These are phyloP conservation scores for Termitomyces sp. DNA, from an alignment of 768 basidiomycete genomes.

Conservation along the genomic window DNA sequence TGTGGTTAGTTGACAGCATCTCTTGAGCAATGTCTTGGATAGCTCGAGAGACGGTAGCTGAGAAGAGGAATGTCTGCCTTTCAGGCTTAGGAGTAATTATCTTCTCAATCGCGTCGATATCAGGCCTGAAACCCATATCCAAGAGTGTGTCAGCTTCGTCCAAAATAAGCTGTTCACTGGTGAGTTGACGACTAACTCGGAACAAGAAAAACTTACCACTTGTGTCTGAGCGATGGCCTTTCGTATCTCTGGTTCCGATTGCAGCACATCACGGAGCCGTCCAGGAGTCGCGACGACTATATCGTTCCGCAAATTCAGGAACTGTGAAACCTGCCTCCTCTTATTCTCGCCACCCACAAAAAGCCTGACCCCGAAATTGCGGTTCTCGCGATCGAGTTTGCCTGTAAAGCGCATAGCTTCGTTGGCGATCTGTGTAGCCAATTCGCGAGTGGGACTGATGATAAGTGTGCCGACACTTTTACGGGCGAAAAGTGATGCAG, in stretches of 20 bases:
- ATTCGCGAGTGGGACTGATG: constrained; percentile 85
- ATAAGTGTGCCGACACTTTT: constrained; percentile 66
- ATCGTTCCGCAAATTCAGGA: constrained; percentile 59
- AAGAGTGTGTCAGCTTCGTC: constrained; percentile 92
- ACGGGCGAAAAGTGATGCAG: constrained; percentile 32
- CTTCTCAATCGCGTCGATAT: constrained; percentile 67
- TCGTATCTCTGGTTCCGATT: constrained; percentile 49
- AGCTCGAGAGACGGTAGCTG: constrained; percentile 72
- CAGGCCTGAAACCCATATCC: constrained; percentile 89
- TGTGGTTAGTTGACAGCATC: constrained; percentile 54
- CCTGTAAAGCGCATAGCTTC: constrained; percentile 67
- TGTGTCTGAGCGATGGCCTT: constrained; percentile 49
- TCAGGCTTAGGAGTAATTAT: constrained; percentile 55
- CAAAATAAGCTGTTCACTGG: constrained; percentile 64
- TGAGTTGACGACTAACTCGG: constrained; percentile 3
- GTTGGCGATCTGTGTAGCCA: constrained; percentile 85
- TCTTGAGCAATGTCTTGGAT: constrained; percentile 67
- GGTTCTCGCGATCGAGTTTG: constrained; percentile 34
- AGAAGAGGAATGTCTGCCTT: constrained; percentile 91
- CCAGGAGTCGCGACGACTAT: constrained; percentile 92
- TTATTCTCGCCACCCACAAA: constrained; percentile 77
- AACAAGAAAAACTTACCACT: constrained; percentile 39
- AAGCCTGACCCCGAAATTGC: constrained; percentile 61
- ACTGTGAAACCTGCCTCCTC: constrained; percentile 60
- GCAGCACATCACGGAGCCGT: constrained; percentile 68